A percentile compares a stretch with the other conserved stretches of the same genome.
These are phyloP conservation scores for Clonostachys rhizophaga DNA, from an alignment of 2,329 filamentous ascomycete genomes.

Conservation along the genomic window DNA sequence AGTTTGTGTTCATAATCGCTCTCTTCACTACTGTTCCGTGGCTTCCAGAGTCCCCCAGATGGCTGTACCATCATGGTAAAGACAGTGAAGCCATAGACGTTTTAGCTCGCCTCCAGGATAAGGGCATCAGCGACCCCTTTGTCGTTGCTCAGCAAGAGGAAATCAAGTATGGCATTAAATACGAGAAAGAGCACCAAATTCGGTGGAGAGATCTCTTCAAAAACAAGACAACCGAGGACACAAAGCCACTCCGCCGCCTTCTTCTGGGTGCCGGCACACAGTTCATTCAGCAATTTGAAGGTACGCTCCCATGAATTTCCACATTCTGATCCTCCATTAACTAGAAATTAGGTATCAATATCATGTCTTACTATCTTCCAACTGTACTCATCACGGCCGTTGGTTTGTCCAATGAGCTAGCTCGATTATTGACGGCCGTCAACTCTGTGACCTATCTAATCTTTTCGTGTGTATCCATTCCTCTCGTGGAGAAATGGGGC, in stretches of 20 bases:
- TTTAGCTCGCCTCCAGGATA: conserved; percentile 14
- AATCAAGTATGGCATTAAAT: conserved; percentile 18
- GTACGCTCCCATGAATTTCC: not conserved
- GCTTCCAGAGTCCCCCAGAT: conserved; percentile 39
- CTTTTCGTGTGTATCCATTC: conserved; percentile 13
- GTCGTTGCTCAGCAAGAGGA: conserved; percentile 30
- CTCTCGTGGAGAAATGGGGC: conserved; percentile 18
- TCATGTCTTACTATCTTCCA: conserved; percentile 25
- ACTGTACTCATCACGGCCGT: conserved; percentile 45
- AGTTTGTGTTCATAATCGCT: conserved; percentile 23
- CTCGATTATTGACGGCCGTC: conserved; percentile 43
- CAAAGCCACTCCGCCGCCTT: conserved; percentile 12
- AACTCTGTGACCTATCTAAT: conserved; percentile 18
- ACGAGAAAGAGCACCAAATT: conserved; percentile 11
- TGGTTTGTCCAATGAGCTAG: conserved; percentile 38
- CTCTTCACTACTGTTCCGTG: conserved; percentile 25
- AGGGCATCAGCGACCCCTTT: conserved; percentile 12
- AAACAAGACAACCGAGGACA: conserved; percentile 11
- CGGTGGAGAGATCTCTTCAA: conserved; percentile 15
- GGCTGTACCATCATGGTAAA: conserved; percentile 33
- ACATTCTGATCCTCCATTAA: not conserved
- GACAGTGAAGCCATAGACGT: conserved; percentile 14
- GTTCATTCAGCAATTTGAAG: conserved; percentile 20
- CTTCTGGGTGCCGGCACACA: conserved; percentile 36
- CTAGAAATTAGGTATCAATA: conserved; percentile 10